Conservation (phyloP, 192 early-diverging fungal genomes). For the Allomyces javanicus region DNA sequence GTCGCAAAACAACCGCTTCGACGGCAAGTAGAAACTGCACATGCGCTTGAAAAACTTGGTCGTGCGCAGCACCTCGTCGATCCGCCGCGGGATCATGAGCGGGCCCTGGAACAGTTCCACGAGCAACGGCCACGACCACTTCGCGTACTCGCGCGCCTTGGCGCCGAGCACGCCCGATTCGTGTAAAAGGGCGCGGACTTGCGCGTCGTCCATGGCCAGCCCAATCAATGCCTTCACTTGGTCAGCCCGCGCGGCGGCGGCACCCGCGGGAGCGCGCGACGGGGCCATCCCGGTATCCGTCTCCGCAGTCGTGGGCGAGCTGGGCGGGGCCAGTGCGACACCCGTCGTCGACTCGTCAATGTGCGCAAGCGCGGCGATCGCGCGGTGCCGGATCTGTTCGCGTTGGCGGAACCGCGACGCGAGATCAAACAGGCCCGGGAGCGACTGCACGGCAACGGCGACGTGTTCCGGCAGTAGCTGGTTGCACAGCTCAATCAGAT, state of each 20-base stretch:
- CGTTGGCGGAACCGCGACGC: slow-evolving; percentile 53
- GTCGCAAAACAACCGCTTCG: slow-evolving; percentile 48
- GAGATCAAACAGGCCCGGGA: slow-evolving; percentile 49
- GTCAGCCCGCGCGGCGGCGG: slow-evolving; percentile 22
- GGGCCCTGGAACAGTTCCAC: slow-evolving; percentile 59
- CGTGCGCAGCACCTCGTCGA: slow-evolving; percentile 52
- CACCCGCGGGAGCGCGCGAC: slow-evolving; percentile 6
- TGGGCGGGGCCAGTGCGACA: slow-evolving; percentile 6
- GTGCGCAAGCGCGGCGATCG: slow-evolving; percentile 49
- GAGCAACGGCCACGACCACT: slow-evolving; percentile 63
- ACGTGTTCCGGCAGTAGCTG: slow-evolving; percentile 34
- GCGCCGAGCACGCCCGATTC: slow-evolving; percentile 41
- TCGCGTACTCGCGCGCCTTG: slow-evolving; percentile 45
- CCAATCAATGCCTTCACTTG: slow-evolving; percentile 35
- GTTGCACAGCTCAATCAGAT: slow-evolving; percentile 50
- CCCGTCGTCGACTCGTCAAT: slow-evolving; percentile 43
- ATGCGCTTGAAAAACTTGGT: slow-evolving; percentile 54
- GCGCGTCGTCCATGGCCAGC: slow-evolving; percentile 46
- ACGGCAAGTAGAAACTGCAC: slow-evolving; percentile 50
- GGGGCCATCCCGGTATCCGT: not conserved
- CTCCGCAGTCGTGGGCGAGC: not conserved
- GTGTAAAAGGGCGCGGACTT: slow-evolving; percentile 41
- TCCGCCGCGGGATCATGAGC: slow-evolving; percentile 40
- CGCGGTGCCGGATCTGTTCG: slow-evolving; percentile 47
- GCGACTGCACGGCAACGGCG: slow-evolving; percentile 22